Percentiles rank a stretch among this genome's conserved stretches.
These are phyloP conservation scores for Sphaerulina vaccinii DNA, from an alignment of 2,329 filamentous ascomycete species.

Conservation along the genomic window DNA sequence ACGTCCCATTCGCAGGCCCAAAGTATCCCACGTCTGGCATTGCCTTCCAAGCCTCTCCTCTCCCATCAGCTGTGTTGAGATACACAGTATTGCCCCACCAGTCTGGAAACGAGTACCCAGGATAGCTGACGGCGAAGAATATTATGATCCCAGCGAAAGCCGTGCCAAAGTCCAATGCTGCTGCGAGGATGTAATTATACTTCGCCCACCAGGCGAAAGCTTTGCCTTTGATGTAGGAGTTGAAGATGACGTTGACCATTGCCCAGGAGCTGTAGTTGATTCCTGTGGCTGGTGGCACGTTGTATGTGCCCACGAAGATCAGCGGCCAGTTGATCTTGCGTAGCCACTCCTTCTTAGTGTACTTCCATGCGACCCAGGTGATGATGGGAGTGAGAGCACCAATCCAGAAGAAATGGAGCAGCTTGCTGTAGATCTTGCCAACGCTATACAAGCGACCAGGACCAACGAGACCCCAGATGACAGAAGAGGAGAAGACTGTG, in stretches of 20 bases:
- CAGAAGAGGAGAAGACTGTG: conserved; percentile 44
- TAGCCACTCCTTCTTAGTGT: conserved; percentile 30
- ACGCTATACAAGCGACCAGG: conserved; percentile 50
- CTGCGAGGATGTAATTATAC: conserved; percentile 41
- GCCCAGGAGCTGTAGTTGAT: conserved; percentile 90
- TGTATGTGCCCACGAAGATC: conserved; percentile 62
- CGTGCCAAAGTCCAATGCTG: conserved; percentile 39
- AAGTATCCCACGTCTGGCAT: conserved; percentile 65
- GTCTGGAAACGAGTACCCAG: conserved; percentile 35
- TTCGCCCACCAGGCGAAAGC: conserved; percentile 54
- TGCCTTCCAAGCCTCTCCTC: conserved; percentile 33
- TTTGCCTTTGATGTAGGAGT: conserved; percentile 46
- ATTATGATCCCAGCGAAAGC: conserved; percentile 41
- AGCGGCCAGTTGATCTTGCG: conserved; percentile 55
- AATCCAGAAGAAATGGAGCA: conserved; percentile 55
- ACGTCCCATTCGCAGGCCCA: conserved; percentile 50
- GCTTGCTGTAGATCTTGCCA: conserved; percentile 48
- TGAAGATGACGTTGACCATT: conserved; percentile 30
- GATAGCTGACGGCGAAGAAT: conserved; percentile 43
- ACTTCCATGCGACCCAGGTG: conserved; percentile 45
- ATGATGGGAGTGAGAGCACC: conserved; percentile 46
- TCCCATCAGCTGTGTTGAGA: conserved; percentile 43
- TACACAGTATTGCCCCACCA: conserved; percentile 38
- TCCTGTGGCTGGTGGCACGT: conserved; percentile 68
- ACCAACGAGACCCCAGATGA: conserved; percentile 48